Conservation (phyloP, 2,329 filamentous ascomycete species). For the Colletotrichum tofieldiae region DNA sequence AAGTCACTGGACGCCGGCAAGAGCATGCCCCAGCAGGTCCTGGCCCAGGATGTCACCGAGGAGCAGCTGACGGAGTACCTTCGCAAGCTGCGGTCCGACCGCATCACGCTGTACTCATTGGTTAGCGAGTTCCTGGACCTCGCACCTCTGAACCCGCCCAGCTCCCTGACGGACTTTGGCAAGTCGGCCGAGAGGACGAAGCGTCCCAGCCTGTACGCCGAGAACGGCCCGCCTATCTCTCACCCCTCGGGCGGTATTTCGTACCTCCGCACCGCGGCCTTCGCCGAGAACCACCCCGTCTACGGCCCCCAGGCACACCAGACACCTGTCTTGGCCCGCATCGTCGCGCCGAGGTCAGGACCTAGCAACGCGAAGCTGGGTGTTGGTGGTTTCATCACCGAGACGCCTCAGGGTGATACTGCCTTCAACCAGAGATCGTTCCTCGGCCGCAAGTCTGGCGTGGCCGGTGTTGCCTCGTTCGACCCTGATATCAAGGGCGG, state of each 20-base stretch:
- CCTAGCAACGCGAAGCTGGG: constrained; percentile 62
- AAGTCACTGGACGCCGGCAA: constrained; percentile 58
- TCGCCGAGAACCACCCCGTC: constrained; percentile 72
- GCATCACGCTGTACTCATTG: constrained; percentile 65
- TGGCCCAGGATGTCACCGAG: constrained; percentile 62
- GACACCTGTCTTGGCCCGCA: constrained; percentile 65
- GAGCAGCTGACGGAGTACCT: constrained; percentile 67
- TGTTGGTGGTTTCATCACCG: constrained; percentile 69
- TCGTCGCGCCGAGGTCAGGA: constrained; percentile 62
- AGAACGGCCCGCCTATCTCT: constrained; percentile 70
- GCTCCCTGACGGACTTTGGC: constrained; percentile 49
- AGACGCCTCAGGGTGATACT: constrained; percentile 60
- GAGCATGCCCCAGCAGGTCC: constrained; percentile 49
- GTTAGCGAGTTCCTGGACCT: constrained; percentile 76
- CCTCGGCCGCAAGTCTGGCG: constrained; percentile 33
- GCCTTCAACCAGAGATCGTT: constrained; percentile 55
- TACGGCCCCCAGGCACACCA: constrained; percentile 71
- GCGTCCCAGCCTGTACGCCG: constrained; percentile 62
- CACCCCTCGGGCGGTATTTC: constrained; percentile 76
- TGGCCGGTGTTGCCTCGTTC: constrained; percentile 57
- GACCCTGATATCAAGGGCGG: constrained; percentile 67
- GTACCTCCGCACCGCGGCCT: constrained; percentile 71
- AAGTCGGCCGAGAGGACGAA: constrained; percentile 44
- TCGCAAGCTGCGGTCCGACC: constrained; percentile 67
- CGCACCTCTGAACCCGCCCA: constrained; percentile 62